A percentile compares a stretch with the other conserved stretches of the same genome.
These are phyloP conservation scores for Penicillium macrosclerotiorum DNA, from an alignment of 495 filamentous ascomycete genomes.

Conservation along the genomic window DNA sequence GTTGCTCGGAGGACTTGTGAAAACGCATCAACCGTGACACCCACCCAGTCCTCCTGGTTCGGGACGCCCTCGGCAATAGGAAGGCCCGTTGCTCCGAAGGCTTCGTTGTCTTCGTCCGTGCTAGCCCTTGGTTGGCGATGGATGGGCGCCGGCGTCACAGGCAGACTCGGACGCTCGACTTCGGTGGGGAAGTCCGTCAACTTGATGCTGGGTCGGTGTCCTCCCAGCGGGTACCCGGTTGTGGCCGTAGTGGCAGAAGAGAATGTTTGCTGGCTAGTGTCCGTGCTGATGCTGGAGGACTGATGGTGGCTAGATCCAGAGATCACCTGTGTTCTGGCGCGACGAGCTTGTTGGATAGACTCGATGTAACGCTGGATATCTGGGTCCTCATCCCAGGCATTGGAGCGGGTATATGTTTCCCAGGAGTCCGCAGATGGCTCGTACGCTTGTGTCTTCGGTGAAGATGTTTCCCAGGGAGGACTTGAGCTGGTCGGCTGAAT, in stretches of 20 bases:
- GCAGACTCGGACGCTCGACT: slow-evolving; percentile 80
- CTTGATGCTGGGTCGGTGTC: slow-evolving; percentile 53
- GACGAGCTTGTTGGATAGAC: slow-evolving; percentile 62
- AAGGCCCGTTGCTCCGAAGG: slow-evolving; percentile 39
- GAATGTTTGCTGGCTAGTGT: not conserved
- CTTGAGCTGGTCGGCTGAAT: not conserved
- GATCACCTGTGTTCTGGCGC: slow-evolving; percentile 57
- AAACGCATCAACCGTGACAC: slow-evolving; percentile 59
- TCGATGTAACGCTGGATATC: slow-evolving; percentile 80
- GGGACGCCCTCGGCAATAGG: slow-evolving; percentile 78
- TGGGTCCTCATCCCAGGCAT: slow-evolving; percentile 86
- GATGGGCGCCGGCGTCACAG: slow-evolving; percentile 83
- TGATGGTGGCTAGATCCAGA: slow-evolving; percentile 19
- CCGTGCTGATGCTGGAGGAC: slow-evolving; percentile 7
- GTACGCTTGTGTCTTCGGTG: slow-evolving; percentile 25
- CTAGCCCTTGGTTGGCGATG: slow-evolving; percentile 51
- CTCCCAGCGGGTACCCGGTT: slow-evolving; percentile 1
- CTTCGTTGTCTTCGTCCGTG: slow-evolving; percentile 49
- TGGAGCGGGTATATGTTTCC: slow-evolving; percentile 62
- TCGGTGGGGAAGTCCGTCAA: slow-evolving; percentile 86
- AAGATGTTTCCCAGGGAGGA: not conserved
- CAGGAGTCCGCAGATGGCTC: slow-evolving; percentile 54
- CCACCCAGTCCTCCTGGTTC: slow-evolving; percentile 84
- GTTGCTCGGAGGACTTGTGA: slow-evolving; percentile 50
- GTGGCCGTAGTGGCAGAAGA: slow-evolving; percentile 3